Conservation (phyloP, 371 early-diverging fungal species). For the Circinella minor region DNA sequence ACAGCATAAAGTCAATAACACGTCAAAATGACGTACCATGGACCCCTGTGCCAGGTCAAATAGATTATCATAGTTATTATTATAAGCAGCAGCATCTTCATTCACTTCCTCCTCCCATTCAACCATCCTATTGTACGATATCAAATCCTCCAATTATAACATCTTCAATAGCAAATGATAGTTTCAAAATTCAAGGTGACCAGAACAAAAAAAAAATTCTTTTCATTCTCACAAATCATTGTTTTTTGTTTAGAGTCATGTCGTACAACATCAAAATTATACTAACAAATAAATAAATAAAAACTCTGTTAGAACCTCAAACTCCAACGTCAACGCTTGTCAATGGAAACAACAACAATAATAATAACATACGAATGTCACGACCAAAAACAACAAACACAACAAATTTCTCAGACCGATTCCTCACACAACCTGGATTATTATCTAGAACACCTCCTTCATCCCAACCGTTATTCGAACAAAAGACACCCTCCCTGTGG, state of each 20-base stretch:
- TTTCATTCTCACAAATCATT: too few species aligned
- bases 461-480: not conserved
- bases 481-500: not conserved
- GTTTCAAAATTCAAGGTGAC: not conserved
- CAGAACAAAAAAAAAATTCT: not conserved
- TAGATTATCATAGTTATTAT: not conserved
- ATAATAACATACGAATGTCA: not conserved
- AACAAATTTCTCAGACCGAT: not conserved
- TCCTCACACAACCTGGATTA: not conserved
- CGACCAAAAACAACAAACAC: not conserved
- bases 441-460: not conserved
- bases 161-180: not conserved
- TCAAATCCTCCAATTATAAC: not conserved
- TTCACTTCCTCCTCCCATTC: not conserved
- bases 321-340: slow-evolving; percentile 2
- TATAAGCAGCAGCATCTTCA: too few species aligned
- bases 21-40: not conserved
- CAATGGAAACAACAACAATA: slow-evolving; percentile 1
- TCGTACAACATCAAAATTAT: not conserved
- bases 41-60: not conserved
- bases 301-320: not conserved
- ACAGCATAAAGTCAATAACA: not conserved
- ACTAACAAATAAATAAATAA: slow-evolving; percentile 1
- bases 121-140: not conserved
- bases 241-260: not conserved